These are phyloP conservation scores for Ganoderma lucidum DNA, from an alignment of 1,284 basidiomycete species.

Conservation along the genomic window DNA sequence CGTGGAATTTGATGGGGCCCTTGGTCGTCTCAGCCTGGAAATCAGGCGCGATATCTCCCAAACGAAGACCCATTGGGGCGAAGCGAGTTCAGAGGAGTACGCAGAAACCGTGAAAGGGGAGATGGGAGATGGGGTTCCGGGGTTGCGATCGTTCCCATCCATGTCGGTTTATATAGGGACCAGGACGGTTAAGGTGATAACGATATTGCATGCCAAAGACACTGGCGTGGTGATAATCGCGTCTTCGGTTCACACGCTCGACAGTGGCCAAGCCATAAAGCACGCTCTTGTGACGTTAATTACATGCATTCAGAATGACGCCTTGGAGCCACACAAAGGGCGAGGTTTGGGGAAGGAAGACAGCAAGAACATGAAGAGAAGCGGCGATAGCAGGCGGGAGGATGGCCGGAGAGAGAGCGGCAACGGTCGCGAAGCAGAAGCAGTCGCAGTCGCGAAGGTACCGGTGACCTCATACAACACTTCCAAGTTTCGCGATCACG, in stretches of 20 bases:
- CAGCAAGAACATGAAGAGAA: neutral
- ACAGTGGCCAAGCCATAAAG: conserved; percentile 10
- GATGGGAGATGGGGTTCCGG: conserved; percentile 16
- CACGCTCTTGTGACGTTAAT: conserved; percentile 4
- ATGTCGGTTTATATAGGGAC: conserved; percentile 30
- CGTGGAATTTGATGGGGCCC: conserved; percentile 87
- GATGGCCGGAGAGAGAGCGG: neutral
- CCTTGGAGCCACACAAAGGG: neutral
- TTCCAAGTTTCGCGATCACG: conserved; percentile 23
- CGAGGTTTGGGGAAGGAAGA: neutral
- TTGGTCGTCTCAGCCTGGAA: conserved; percentile 86
- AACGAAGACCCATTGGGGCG: conserved; percentile 55
- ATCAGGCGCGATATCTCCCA: conserved; percentile 83
- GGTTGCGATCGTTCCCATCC: conserved; percentile 21
- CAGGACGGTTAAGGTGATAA: conserved; percentile 15
- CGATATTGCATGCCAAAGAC: conserved; percentile 24
- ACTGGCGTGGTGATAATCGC: conserved; percentile 45
- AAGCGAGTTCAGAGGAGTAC: neutral
- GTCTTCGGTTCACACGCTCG: conserved; percentile 56
- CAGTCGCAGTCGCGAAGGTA: neutral
- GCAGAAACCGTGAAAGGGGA: conserved; percentile 1
- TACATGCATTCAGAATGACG: neutral
- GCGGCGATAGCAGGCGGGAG: too few relatives aligned
- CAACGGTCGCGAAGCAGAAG: conserved; percentile 12
- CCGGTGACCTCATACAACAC: conserved; percentile 13